A percentile compares a stretch with the other conserved stretches of the same genome.
These are phyloP conservation scores for Areca catechu DNA, from an alignment of 176 grass and related monocot genomes.

Conservation along the genomic window DNA sequence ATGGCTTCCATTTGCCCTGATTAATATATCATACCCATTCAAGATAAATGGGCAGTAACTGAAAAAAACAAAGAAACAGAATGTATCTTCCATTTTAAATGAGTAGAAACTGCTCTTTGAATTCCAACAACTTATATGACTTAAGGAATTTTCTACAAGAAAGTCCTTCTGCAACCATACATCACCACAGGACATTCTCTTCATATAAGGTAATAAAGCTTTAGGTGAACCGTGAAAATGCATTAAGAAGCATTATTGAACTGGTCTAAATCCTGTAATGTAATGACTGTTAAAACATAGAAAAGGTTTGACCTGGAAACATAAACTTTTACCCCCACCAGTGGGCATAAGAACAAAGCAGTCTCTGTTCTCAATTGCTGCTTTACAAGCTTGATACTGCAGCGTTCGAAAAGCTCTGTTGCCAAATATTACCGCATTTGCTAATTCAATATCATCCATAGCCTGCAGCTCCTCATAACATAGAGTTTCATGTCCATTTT, in stretches of 20 bases:
- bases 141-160: too few species aligned
- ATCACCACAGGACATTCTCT: too few species aligned
- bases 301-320: slow-evolving; percentile 59
- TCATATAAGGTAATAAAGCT: too few species aligned
- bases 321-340: slow-evolving; percentile 89
- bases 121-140: too few species aligned
- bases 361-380: slow-evolving; percentile 54
- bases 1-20: too few species aligned
- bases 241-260: too few species aligned
- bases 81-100: background rate
- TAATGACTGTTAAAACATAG: background rate
- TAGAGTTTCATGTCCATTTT: slow-evolving; percentile 25
- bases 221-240: too few species aligned
- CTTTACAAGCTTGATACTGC: slow-evolving; percentile 71
- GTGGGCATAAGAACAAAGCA: slow-evolving; percentile 92
- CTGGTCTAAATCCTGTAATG: too few species aligned
- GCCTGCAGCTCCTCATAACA: slow-evolving; percentile 47
- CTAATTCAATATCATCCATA: slow-evolving; percentile 54
- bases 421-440: slow-evolving; percentile 87
- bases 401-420: slow-evolving; percentile 61
- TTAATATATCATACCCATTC: too few species aligned
- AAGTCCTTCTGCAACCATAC: too few species aligned
- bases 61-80: background rate
- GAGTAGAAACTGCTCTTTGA: too few species aligned
- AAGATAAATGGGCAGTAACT: too few species aligned